Conservation (phyloP, 192 early-diverging fungal species). For the Lobosporangium transversale region DNA sequence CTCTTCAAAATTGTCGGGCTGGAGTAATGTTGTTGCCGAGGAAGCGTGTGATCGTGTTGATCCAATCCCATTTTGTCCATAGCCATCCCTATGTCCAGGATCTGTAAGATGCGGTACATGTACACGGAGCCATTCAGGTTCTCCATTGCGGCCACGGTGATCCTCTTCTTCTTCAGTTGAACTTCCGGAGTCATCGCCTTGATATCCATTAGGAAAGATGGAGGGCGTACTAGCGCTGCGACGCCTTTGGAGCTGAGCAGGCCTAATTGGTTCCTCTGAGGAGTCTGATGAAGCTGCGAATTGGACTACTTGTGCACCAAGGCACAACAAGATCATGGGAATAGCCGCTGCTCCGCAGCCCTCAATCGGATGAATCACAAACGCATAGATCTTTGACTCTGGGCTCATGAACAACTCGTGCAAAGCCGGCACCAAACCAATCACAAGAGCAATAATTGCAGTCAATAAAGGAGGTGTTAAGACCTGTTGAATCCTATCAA, state of each 20-base stretch:
- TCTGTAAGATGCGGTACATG: too few species aligned
- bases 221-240: conserved; percentile 10
- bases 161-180: conserved; percentile 7
- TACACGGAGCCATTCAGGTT: conserved; percentile 10
- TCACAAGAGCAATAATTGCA: conserved; percentile 68
- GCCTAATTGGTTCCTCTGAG: conserved; percentile 6
- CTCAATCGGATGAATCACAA: conserved; percentile 73
- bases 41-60: neutral
- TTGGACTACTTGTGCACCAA: conserved; percentile 72
- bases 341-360: conserved; percentile 81
- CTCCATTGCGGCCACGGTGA: too few species aligned
- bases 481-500: conserved; percentile 33
- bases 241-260: conserved; percentile 6
- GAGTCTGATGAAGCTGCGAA: too few species aligned
- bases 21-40: conserved; percentile 6
- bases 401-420: conserved; percentile 69
- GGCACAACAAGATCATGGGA: conserved; percentile 78
- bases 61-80: neutral
- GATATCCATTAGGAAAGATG: conserved; percentile 8
- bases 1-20: neutral
- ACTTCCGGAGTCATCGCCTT: conserved; percentile 10
- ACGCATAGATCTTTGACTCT: conserved; percentile 63
- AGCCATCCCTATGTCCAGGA: neutral
- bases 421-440: conserved; percentile 73
- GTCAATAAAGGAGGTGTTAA: conserved; percentile 81